Base-by-base conservation (phyloP, 1,284 basidiomycete genomes). In the Malassezia pachydermatis region DNA sequence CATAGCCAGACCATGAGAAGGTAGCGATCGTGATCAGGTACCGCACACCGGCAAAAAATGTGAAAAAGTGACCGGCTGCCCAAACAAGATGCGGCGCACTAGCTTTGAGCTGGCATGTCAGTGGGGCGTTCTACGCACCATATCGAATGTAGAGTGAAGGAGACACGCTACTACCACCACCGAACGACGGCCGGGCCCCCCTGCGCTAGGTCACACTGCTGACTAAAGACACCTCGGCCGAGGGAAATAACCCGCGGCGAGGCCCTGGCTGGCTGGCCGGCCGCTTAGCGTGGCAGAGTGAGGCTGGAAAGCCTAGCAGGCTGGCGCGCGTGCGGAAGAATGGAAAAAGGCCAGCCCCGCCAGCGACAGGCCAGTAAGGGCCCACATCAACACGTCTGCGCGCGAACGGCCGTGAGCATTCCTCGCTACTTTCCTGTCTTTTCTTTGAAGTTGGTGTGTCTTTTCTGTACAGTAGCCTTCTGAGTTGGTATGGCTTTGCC, bases 21-120 rank as follows among this genome's bases (percentile, higher is more conserved):
- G 58, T 51, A 36, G 60, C 60, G 22, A 54, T 54, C 14, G 58
- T 60, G 24, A 67, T 27, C 22, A 69, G 58, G 47, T 65, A 70
- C 19, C 67, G 64, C 9, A 68, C 48, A 20, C 69, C 70, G 14
- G 61, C 60, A 43, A 70, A 48, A 54, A 72, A 65, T 47, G 65
- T 63, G 41, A 72, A 45, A 43, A 70, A 62, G 44, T 72, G 70
- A 36, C 69, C 70, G 5, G 61, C 59, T 6, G 69, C 70, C 70
- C 70, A 72, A 36, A 70, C 59, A 30, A 72, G 62, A 50, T 72
- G 70, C 24, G 67, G 68, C 14, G 68, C 50, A 44, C 50, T 52
- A 25, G 50, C 50, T 44, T 52, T 52, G 27, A 52, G 35, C 50
- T 52, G 32, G 17, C 19, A 24, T 20, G 36, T 32, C 23, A 36